Evolutionary conservation across 108 stramenopile genomes (phyloP), one percentile per base, ranked within the genome.

Genomic region (Bacterosira constricta): DNA sequence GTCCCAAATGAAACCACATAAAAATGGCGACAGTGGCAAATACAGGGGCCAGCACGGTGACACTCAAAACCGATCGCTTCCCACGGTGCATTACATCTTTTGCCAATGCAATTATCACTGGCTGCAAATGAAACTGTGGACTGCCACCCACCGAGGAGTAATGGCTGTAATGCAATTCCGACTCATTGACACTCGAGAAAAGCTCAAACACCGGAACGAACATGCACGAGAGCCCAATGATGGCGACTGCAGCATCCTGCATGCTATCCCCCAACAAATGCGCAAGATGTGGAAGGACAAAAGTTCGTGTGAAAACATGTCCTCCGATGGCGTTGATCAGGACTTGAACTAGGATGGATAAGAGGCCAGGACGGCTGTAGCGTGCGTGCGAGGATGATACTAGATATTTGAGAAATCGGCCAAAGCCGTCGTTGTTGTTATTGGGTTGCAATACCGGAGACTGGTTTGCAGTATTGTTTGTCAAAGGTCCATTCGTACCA

Each of bases 311-410:
- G 29, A 69, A 63, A 13, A 76, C 27, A 50, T 68, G 61, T 6
- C 67, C 75, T 0, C 51, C 56, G 21, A 46, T 18, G 0, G 45
- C 52, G 32, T 69, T 59, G n/a, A 56, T 17, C 2, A 44, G 3
- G 7, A 46, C 60, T 63, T 76, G 75, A 56, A 69, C 42, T 9
- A 67, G 27, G 12, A 68, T 56, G 12, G 75, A 44, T 17, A 56
- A 25, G 5, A 76, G 18, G n/a, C 75, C 51, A 20, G 75, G 75
- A 46, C 62, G 51, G 45, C 54, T 76, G 61, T 69, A 76, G 18
- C 66, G 60, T 34, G 60, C 61, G 27, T 54, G 52, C 8, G 60
- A 21, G 20, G 63, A 45, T 18, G 55, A 57, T 30, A 15, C 62
- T 15, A 31, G 6, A 29, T n/a, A 8, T 6, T 10, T 49, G 26